phyloP scores from a whole-genome alignment of 805 yeast species.

The Yarrowia sp. region DNA sequence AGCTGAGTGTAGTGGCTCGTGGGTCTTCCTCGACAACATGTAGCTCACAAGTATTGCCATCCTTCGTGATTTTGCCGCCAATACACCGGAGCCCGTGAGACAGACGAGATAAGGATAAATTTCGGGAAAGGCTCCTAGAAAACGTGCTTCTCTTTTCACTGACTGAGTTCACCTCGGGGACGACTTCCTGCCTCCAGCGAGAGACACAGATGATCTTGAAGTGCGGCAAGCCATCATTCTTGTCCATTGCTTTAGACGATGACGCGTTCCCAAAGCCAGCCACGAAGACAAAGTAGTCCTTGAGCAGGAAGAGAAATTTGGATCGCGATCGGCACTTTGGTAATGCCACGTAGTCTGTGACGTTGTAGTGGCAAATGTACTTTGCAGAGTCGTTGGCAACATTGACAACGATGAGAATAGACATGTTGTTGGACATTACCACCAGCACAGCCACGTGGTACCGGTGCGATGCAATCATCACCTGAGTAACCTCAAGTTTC shows the following conservation, averaged over 20 bases:
- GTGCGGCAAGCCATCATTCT: conserved; percentile 20
- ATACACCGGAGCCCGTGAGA: conserved; percentile 19
- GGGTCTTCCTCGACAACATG: conserved; percentile 30
- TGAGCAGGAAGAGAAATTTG: conserved; percentile 7
- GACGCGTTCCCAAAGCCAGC: conserved; percentile 24
- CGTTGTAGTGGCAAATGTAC: conserved; percentile 26
- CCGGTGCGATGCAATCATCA: conserved; percentile 17
- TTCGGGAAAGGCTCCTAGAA: conserved; percentile 10
- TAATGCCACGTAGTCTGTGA: conserved; percentile 1
- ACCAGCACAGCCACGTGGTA: conserved; percentile 15
- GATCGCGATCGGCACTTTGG: conserved; percentile 22
- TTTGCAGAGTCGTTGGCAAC: conserved; percentile 6
- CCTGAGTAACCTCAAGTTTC: background rate
- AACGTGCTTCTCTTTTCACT: conserved; percentile 13
- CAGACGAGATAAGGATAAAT: background rate
- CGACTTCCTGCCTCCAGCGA: conserved; percentile 13
- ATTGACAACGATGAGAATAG: conserved; percentile 10
- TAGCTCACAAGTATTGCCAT: conserved; percentile 26
- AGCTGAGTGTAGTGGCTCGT: conserved; percentile 21
- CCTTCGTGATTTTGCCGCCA: conserved; percentile 22
- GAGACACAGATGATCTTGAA: conserved; percentile 23
- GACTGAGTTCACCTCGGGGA: conserved; percentile 6
- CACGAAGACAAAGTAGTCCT: conserved; percentile 16
- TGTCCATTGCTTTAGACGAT: conserved; percentile 2
- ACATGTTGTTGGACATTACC: background rate